Base-by-base conservation (phyloP, 2,329 filamentous ascomycete species). In the Hypomyces rosellus region DNA sequence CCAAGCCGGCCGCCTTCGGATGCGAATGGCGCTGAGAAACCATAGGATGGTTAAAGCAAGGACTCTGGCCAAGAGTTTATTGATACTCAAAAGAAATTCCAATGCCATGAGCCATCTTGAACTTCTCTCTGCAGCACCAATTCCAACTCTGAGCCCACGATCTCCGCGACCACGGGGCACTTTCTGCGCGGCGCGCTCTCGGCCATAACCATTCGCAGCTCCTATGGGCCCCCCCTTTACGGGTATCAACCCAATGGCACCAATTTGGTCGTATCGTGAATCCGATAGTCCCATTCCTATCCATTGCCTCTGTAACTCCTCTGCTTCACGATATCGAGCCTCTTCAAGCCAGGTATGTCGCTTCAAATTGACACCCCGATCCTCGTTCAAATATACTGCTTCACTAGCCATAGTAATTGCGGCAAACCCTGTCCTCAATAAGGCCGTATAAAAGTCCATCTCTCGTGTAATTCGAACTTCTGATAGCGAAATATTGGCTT, bases 321-420 rank as follows among this genome's bases (percentile, higher is more conserved):
- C 84, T 3, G 95, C 74, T 61, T 97, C 89, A 41, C 83, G 78
- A 9, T 92, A 75, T 5, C 91, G 80, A 57, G 95, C 88, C 59
- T 92, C 88, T 63, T 99, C 93, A 3, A 97, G 73, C 92, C 93
- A 99, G 0, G 93, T 96, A 69, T 84, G 84, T 34, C 78, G 74
- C 56, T 84, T 83, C 2, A 95, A 74, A 54, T 81, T 84, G 46
- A 97, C 82, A 2, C 78, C 78, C 38, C 81, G 81, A 42, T 92
- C 92, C 67, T 97, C 92, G 54, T 96, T 96, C 11, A 99, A 74
- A 63, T 96, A 97, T 0, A 97, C 93, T 3, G 92, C 92, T 67
- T 97, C 91, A 60, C 89, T 96, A 1, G 93, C 93, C 67, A 95
- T 92, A 1, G 89, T 95, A 54, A 97, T 82, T 12, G 92, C 84